Percentiles rank a stretch among this genome's conserved stretches.
Conservation (phyloP, 352 stramenopile species). For the Pythium apleroticum region DNA sequence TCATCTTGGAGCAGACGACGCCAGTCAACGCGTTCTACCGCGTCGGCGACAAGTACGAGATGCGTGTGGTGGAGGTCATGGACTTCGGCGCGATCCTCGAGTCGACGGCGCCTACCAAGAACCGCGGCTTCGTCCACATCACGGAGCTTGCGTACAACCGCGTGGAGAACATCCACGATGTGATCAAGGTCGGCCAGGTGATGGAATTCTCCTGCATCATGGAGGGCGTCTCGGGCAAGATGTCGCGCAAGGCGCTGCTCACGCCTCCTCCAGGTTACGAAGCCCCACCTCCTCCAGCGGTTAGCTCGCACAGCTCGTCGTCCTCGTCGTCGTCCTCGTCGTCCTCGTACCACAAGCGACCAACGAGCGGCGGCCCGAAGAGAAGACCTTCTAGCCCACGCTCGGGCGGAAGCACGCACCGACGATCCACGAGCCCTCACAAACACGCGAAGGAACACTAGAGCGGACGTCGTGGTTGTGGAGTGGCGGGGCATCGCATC, state of each 20-base stretch:
- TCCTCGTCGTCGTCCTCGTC: conserved; percentile 8
- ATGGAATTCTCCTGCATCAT: conserved; percentile 82
- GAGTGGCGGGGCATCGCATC: not conserved
- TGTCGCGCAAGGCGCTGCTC: conserved; percentile 70
- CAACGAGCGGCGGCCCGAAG: conserved; percentile 18
- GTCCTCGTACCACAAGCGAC: conserved; percentile 21
- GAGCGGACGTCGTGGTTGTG: not conserved
- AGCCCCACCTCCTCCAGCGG: not conserved
- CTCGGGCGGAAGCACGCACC: conserved; percentile 8
- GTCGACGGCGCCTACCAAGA: conserved; percentile 55
- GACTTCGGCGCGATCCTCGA: conserved; percentile 95
- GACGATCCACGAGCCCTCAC: conserved; percentile 6
- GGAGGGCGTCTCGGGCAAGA: conserved; percentile 76
- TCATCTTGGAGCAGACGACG: conserved; percentile 52
- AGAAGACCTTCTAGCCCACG: conserved; percentile 19
- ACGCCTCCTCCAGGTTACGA: not conserved
- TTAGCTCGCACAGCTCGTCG: not conserved
- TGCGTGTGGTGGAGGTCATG: conserved; percentile 92
- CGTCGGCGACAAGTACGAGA: conserved; percentile 89
- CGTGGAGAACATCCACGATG: conserved; percentile 62
- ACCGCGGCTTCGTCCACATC: conserved; percentile 95
- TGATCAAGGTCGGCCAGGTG: conserved; percentile 66
- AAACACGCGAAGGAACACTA: conserved; percentile 12
- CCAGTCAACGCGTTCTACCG: conserved; percentile 63
- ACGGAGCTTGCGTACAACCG: conserved; percentile 85